Evolutionary conservation across 2,329 filamentous ascomycete species (phyloP), one percentile per base, ranked within the genome.

Genomic region (Calonectria montana): DNA sequence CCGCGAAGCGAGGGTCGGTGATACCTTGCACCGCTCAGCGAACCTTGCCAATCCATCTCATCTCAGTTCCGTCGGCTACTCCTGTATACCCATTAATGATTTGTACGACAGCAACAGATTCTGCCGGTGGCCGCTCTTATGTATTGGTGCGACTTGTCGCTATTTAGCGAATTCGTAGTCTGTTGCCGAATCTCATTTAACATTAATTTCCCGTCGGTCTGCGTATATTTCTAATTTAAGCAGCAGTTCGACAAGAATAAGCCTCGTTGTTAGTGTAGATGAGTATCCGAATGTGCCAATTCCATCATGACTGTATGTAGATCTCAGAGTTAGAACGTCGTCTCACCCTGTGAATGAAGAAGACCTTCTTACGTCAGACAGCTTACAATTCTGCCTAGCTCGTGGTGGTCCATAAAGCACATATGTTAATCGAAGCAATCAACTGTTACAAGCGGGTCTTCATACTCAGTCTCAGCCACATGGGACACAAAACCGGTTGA

Each of bases 61-160:
- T 75, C 63, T 72, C 41, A 57, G 53, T 64, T 27, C 29, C 68
- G 64, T 62, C 64, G 67, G 64, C 64, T 71, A 53, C 61, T 16
- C 43, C 35, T 62, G 62, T 70, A 43, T 25, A 71, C 67, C 39
- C 65, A 31, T 63, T 43, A 70, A 62, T 41, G 25, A n/a, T 31
- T 48, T 39, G 66, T 67, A 62, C 45, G 59, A 57, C 25, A 29
- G 69, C 72, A 69, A 39, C 67, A 70, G 41, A 37, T 55, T 5
- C 37, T 78, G 76, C 76, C 73, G 29, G 66, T 47, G 74, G 72
- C 77, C 75, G 77, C 69, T 53, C 67, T 61, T 72, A 61, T 68
- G 71, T 74, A 73, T 70, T 69, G 68, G 69, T 76, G 69, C 41
- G 73, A 69, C 69, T 67, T 72, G 57, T 69, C 73, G 61, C 71